phyloP scores from a whole-genome alignment of 2,329 filamentous ascomycete genomes.

The Endoconidiophora laricicola region DNA sequence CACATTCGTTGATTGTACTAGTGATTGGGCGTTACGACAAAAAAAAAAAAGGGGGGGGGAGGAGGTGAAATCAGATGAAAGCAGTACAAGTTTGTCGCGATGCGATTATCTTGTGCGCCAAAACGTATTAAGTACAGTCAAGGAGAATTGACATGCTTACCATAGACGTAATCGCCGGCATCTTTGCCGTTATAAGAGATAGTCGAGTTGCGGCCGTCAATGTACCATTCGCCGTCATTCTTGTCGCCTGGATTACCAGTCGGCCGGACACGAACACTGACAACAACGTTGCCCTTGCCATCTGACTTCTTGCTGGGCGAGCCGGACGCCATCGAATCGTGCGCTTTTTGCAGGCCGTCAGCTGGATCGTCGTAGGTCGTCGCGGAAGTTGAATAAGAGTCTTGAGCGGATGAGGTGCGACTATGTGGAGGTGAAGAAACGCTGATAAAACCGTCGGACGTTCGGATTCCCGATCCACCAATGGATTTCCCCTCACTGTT shows the following conservation, averaged over 20 bases:
- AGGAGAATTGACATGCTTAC: constrained; percentile 31
- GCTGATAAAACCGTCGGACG: constrained; percentile 60
- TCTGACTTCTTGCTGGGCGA: constrained; percentile 39
- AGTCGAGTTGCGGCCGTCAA: constrained; percentile 67
- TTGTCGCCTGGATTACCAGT: constrained; percentile 49
- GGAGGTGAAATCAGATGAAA: not conserved
- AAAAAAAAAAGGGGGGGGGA: not conserved
- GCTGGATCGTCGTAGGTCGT: constrained; percentile 73
- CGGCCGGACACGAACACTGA: constrained; percentile 85
- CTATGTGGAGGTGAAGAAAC: constrained; percentile 74
- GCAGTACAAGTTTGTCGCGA: not conserved
- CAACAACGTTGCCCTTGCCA: constrained; percentile 83
- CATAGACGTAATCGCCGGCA: constrained; percentile 82
- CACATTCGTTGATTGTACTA: too few relatives aligned
- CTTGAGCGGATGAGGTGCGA: constrained; percentile 78
- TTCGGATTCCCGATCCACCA: constrained; percentile 39
- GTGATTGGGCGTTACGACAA: not conserved
- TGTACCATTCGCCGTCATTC: constrained; percentile 73
- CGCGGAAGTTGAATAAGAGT: constrained; percentile 78
- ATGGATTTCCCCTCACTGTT: constrained; percentile 57
- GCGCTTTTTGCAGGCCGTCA: constrained; percentile 30
- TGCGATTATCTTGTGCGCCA: not conserved
- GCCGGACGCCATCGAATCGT: constrained; percentile 18
- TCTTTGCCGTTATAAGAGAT: constrained; percentile 78
- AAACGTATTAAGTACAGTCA: not conserved